Percentiles rank a stretch among this genome's conserved stretches.
Conservation (phyloP, 805 yeast species). For the Wickerhamomyces hampshirensis region DNA sequence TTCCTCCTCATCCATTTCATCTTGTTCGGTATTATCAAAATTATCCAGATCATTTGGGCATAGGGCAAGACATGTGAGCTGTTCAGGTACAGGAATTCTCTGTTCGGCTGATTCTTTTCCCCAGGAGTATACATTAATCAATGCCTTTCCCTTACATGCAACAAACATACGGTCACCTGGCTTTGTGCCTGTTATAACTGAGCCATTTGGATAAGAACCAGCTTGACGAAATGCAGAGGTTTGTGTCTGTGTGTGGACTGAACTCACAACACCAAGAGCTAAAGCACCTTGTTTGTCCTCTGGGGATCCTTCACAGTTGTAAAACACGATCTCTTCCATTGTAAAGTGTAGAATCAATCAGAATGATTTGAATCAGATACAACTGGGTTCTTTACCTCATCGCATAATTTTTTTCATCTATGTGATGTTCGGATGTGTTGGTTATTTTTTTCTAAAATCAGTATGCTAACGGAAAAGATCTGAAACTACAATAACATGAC, state of each 20-base stretch:
- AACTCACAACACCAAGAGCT: constrained; percentile 35
- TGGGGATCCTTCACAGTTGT: constrained; percentile 39
- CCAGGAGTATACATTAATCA: constrained; percentile 66
- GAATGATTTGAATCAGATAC: neutral
- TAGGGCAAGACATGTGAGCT: constrained; percentile 51
- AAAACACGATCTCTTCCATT: constrained; percentile 50
- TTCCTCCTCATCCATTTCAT: constrained; percentile 18
- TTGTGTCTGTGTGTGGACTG: constrained; percentile 39
- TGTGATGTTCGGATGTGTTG: neutral
- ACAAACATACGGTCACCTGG: constrained; percentile 40
- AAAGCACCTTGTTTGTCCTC: constrained; percentile 41
- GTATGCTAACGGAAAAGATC: too few species aligned
- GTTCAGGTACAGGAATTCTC: constrained; percentile 81
- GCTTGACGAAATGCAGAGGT: constrained; percentile 43
- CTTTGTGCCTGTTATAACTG: constrained; percentile 42
- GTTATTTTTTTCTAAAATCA: too few species aligned
- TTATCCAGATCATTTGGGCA: constrained; percentile 32
- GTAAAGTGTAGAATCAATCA: neutral
- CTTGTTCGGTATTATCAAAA: constrained; percentile 15
- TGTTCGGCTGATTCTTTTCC: constrained; percentile 73
- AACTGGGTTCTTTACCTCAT: constrained; percentile 1
- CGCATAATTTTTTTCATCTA: constrained; percentile 2
- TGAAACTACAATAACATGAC: too few species aligned
- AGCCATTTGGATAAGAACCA: constrained; percentile 43
- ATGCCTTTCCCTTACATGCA: constrained; percentile 66